Percentiles rank a stretch among this genome's conserved stretches.
These are phyloP conservation scores for Penicillium macrosclerotiorum DNA, from an alignment of 495 filamentous ascomycete genomes.

Conservation along the genomic window DNA sequence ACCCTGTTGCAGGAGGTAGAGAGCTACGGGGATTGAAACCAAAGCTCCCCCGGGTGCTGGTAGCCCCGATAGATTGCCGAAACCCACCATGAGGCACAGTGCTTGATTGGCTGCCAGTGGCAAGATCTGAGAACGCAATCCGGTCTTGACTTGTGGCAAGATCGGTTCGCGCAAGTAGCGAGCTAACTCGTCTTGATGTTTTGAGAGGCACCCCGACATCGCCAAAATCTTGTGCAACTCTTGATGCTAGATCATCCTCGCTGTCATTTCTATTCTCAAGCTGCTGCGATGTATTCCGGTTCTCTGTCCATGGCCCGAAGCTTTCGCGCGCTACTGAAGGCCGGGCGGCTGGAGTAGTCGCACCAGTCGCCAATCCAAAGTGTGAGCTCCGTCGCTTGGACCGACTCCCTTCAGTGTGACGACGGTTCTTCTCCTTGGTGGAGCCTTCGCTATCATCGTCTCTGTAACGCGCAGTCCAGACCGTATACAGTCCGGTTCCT, in stretches of 20 bases:
- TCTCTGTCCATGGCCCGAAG: conserved; percentile 47
- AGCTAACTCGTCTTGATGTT: conserved; percentile 86
- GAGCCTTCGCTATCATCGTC: conserved; percentile 54
- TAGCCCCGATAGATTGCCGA: conserved; percentile 73
- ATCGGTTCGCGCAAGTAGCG: conserved; percentile 86
- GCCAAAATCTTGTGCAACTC: conserved; percentile 76
- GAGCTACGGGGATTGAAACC: conserved; percentile 47
- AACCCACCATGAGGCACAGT: conserved; percentile 49
- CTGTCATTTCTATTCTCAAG: conserved; percentile 33
- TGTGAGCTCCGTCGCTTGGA: conserved; percentile 81
- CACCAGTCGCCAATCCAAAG: conserved; percentile 73
- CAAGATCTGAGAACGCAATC: conserved; percentile 68
- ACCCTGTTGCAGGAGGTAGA: conserved; percentile 40
- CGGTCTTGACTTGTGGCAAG: conserved; percentile 75
- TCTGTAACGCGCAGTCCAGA: conserved; percentile 75
- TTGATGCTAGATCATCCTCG: conserved; percentile 63
- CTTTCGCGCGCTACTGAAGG: conserved; percentile 52
- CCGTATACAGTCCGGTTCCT: conserved; percentile 66
- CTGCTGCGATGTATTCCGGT: conserved; percentile 33
- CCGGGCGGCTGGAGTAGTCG: conserved; percentile 70
- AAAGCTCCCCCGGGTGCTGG: conserved; percentile 60
- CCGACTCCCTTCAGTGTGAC: conserved; percentile 53
- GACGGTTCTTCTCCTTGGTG: conserved; percentile 43
- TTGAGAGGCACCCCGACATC: conserved; percentile 62
- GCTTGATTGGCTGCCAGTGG: conserved; percentile 49